phyloP scores from a whole-genome alignment of 1,284 basidiomycete species.

The Leccinum proliferum region DNA sequence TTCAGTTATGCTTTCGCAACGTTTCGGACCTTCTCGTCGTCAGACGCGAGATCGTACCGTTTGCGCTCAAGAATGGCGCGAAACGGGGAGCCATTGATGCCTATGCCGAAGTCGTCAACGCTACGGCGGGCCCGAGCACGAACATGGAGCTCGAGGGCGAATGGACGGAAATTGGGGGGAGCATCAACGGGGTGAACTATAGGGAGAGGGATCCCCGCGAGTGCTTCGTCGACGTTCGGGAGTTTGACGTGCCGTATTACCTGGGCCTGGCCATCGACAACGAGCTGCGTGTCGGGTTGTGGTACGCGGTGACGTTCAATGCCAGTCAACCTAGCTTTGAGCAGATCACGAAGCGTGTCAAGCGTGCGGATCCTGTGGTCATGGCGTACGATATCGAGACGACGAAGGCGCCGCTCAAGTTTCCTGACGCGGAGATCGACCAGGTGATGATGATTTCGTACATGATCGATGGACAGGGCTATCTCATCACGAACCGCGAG shows the following conservation, averaged over 20 bases:
- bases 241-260: conserved; percentile 98
- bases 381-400: conserved; percentile 99
- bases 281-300: conserved; percentile 94
- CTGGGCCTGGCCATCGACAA: conserved; percentile 98
- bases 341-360: conserved; percentile 80
- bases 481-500: conserved; percentile 96
- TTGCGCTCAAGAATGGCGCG: conserved; percentile 88
- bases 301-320: conserved; percentile 88
- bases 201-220: conserved; percentile 81
- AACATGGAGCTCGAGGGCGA: conserved; percentile 68
- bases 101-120: conserved; percentile 95
- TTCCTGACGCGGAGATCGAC: conserved; percentile 93
- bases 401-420: conserved; percentile 97
- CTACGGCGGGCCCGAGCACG: conserved; percentile 49
- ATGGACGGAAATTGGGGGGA: conserved; percentile 43
- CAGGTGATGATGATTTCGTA: conserved; percentile 99
- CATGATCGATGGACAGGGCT: conserved; percentile 96
- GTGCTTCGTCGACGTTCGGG: conserved; percentile 90
- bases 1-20: conserved; percentile 91
- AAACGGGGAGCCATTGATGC: conserved; percentile 96
- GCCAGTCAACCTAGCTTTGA: conserved; percentile 79
- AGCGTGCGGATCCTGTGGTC: conserved; percentile 98
- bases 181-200: conserved; percentile 35
- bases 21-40: conserved; percentile 88
- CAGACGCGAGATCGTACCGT: conserved; percentile 83